Conservation (phyloP, 2,329 filamentous ascomycete species). For the Trichoderma semiorbis region DNA sequence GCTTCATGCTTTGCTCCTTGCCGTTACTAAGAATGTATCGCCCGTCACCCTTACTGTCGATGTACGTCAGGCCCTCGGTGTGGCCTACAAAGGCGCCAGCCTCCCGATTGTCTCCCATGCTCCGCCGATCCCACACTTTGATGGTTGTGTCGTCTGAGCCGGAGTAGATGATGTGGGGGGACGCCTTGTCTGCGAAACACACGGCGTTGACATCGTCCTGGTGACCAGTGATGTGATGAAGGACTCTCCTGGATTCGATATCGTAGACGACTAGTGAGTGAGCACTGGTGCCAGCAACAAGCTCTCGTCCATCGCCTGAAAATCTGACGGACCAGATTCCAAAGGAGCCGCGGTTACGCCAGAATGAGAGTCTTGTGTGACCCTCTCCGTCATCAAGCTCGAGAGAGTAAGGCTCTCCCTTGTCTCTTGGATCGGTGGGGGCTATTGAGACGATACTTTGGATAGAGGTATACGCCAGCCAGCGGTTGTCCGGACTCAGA, state of each 20-base stretch:
- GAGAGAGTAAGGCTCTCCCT: conserved; percentile 74
- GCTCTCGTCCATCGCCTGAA: conserved; percentile 83
- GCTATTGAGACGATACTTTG: conserved; percentile 79
- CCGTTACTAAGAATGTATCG: conserved; percentile 88
- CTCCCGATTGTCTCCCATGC: conserved; percentile 77
- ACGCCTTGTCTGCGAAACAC: conserved; percentile 84
- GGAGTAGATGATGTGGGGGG: conserved; percentile 91
- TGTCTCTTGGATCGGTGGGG: conserved; percentile 78
- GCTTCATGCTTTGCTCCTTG: conserved; percentile 95
- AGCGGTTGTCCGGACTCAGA: conserved; percentile 85
- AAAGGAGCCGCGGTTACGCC: conserved; percentile 38
- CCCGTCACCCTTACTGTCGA: conserved; percentile 67
- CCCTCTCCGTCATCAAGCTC: conserved; percentile 51
- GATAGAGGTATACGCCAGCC: conserved; percentile 89
- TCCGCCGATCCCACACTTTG: conserved; percentile 94
- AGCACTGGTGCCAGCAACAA: conserved; percentile 83
- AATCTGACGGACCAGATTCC: conserved; percentile 89
- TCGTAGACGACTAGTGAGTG: conserved; percentile 86
- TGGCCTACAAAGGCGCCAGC: conserved; percentile 66
- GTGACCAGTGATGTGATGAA: conserved; percentile 76
- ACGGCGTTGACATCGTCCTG: conserved; percentile 92
- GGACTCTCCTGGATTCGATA: conserved; percentile 72
- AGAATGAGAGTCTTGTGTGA: conserved; percentile 25
- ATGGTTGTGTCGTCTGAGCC: conserved; percentile 92
- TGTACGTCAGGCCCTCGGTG: conserved; percentile 63